Evolutionary conservation across 306 rosid species (phyloP).

Genomic region (Castanea crenata): DNA sequence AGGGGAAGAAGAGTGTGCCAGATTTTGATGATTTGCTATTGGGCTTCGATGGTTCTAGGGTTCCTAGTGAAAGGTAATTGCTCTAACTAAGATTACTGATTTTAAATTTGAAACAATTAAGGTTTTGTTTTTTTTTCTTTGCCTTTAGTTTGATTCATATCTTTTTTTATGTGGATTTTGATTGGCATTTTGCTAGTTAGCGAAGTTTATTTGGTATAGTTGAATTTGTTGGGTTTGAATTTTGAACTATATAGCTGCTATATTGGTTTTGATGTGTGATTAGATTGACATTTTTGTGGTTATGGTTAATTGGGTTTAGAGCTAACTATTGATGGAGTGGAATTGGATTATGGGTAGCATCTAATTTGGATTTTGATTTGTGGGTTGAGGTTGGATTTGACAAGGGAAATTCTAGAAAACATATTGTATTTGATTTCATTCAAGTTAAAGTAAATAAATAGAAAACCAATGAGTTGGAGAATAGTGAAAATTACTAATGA

Average conservation of each 20-base stretch:
- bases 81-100: conserved; percentile 15
- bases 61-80: conserved; percentile 65
- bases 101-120: neutral
- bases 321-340: neutral
- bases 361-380: neutral
- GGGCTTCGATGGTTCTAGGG: conserved; percentile 61
- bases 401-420: neutral
- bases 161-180: neutral
- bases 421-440: neutral
- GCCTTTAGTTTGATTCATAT: too few relatives aligned
- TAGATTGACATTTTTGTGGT: neutral
- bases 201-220: neutral
- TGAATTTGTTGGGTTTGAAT: neutral
- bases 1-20: conserved; percentile 37
- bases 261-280: neutral
- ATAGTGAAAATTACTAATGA: neutral
- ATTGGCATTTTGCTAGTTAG: neutral
- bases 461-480: neutral
- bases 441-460: neutral
- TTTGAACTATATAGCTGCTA: neutral
- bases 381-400: neutral
- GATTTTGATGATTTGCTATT: conserved; percentile 76
- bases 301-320: neutral
- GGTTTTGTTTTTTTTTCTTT: neutral
- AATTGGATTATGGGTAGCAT: neutral